These are phyloP conservation scores for Apiospora pterosperma DNA, from an alignment of 2,329 filamentous ascomycete genomes.

Conservation along the genomic window DNA sequence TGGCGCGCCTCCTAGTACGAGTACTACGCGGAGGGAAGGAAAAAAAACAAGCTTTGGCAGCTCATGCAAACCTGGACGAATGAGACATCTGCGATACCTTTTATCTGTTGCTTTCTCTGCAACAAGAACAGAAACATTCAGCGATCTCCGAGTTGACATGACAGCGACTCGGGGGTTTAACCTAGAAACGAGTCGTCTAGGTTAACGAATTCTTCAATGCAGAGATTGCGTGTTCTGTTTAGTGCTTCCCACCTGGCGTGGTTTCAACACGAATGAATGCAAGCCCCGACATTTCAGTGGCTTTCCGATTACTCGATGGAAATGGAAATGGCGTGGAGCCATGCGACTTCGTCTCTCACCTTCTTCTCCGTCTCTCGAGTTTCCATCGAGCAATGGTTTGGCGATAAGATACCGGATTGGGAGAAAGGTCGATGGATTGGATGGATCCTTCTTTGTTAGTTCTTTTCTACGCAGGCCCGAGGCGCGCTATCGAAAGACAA, in stretches of 20 bases:
- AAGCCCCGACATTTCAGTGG: background rate
- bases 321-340: background rate
- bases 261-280: background rate
- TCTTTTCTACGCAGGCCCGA: background rate
- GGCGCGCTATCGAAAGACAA: background rate
- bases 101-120: background rate
- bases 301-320: background rate
- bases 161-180: background rate
- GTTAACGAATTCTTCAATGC: background rate
- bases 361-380: background rate
- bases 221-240: background rate
- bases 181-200: background rate
- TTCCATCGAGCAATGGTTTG: slow-evolving; percentile 1
- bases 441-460: background rate
- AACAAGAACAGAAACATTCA: background rate
- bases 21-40: too few relatives aligned
- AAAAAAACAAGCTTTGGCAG: too few relatives aligned
- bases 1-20: too few relatives aligned
- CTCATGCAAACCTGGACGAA: background rate
- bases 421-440: background rate
- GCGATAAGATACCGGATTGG: background rate
- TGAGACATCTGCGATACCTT: background rate
- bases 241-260: background rate
- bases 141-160: background rate
- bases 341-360: background rate